A percentile compares a stretch with the other conserved stretches of the same genome.
Conservation (phyloP, 768 basidiomycete genomes). For the Dictyophora rubrovolvata region DNA sequence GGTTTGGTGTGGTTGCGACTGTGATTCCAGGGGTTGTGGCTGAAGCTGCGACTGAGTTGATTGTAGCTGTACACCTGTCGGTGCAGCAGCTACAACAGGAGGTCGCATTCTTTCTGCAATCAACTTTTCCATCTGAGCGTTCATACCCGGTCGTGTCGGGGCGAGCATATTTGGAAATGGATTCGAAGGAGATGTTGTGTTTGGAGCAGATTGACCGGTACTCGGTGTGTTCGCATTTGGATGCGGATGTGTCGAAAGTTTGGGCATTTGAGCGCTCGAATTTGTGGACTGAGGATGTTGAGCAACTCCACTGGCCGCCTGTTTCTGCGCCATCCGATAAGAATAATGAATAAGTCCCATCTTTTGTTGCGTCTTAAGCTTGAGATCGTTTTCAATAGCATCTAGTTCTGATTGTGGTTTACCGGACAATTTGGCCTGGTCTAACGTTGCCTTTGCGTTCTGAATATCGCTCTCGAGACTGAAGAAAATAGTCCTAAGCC, state of each 20-base stretch:
- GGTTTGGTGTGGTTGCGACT: neutral
- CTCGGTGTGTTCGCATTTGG: neutral
- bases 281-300: constrained; percentile 15
- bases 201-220: constrained; percentile 9
- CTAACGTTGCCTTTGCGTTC: too few relatives aligned
- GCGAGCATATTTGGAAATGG: constrained; percentile 10
- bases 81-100: constrained; percentile 12
- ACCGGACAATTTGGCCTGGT: too few relatives aligned
- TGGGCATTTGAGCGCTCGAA: constrained; percentile 8
- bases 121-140: constrained; percentile 39
- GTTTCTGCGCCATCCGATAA: too few relatives aligned
- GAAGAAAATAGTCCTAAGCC: too few relatives aligned
- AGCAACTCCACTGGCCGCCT: too few relatives aligned
- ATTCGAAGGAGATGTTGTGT: constrained; percentile 1
- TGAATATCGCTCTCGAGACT: too few relatives aligned
- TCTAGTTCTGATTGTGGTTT: too few relatives aligned
- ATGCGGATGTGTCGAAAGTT: neutral
- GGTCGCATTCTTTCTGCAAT: constrained; percentile 33
- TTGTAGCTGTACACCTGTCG: neutral
- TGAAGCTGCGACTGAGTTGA: neutral
- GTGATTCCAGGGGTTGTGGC: neutral
- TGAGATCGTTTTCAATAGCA: too few relatives aligned
- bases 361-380: too few relatives aligned
- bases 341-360: too few relatives aligned
- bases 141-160: too few relatives aligned